phyloP scores from a whole-genome alignment of 371 early-diverging fungal species.

The Polyrhizophydium stewartii region DNA sequence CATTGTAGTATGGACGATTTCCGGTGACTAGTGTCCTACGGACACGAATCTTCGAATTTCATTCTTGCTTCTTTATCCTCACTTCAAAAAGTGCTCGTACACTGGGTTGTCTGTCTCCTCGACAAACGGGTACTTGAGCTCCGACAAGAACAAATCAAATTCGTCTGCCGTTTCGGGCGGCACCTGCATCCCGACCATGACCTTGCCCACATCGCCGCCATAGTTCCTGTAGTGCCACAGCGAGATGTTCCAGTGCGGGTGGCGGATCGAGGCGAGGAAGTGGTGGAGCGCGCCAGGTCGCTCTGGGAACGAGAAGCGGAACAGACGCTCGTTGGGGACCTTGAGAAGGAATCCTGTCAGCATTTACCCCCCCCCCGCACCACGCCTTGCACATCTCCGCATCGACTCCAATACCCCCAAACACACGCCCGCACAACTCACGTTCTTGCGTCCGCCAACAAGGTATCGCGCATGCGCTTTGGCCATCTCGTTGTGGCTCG shows the following conservation, averaged over 20 bases:
- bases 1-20: no score
- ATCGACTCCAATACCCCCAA: background rate
- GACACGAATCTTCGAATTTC: no score
- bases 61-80: no score
- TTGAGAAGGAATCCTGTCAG: background rate
- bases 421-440: constrained; percentile 16
- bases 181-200: constrained; percentile 90
- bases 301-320: constrained; percentile 93
- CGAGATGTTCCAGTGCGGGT: constrained; percentile 48
- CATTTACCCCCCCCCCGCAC: no score
- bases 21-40: no score
- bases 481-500: constrained; percentile 88
- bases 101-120: constrained; percentile 90
- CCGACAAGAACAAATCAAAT: constrained; percentile 65
- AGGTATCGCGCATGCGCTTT: constrained; percentile 91
- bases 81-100: constrained; percentile 26
- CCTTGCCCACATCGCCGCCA: constrained; percentile 92
- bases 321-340: constrained; percentile 80
- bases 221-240: constrained; percentile 96
- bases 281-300: constrained; percentile 85
- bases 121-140: constrained; percentile 74
- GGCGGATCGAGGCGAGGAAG: constrained; percentile 72
- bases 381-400: no score
- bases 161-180: constrained; percentile 49
- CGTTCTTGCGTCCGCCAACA: constrained; percentile 69